Conservation (phyloP, 495 filamentous ascomycete genomes). For the Penicillium ochrochloron region DNA sequence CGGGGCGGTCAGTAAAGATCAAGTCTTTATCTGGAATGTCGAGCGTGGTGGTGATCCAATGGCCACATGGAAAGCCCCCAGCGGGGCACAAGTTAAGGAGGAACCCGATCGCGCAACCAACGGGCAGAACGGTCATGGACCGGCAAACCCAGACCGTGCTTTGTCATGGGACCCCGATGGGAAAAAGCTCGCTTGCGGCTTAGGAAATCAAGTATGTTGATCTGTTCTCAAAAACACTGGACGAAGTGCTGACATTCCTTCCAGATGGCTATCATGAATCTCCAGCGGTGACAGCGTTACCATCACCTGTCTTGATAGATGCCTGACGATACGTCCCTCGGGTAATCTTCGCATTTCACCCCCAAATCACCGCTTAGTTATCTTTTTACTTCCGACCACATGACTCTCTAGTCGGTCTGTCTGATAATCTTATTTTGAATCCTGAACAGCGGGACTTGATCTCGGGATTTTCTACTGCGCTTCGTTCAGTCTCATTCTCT, state of each 20-base stretch:
- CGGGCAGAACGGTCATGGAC: conserved; percentile 46
- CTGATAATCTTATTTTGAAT: neutral
- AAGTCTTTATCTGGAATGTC: conserved; percentile 72
- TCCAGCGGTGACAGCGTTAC: conserved; percentile 42
- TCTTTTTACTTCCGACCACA: conserved; percentile 3
- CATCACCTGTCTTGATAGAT: neutral
- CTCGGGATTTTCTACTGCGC: too few species aligned
- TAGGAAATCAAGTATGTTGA: conserved; percentile 66
- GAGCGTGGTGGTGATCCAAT: conserved; percentile 68
- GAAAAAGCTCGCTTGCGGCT: conserved; percentile 73
- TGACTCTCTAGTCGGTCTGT: neutral
- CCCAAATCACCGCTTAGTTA: neutral
- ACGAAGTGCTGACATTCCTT: conserved; percentile 11
- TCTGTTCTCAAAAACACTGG: neutral
- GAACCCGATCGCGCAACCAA: conserved; percentile 40
- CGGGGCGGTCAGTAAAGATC: conserved; percentile 67
- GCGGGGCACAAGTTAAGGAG: conserved; percentile 35
- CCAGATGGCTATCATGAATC: conserved; percentile 51
- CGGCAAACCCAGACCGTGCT: conserved; percentile 49
- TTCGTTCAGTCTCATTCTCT: conserved; percentile 1
- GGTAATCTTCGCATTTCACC: neutral
- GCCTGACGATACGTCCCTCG: neutral
- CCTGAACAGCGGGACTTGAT: conserved; percentile 1
- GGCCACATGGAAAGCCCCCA: conserved; percentile 61
- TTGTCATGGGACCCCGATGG: conserved; percentile 79